These are phyloP conservation scores for Scolecobasidium constrictum DNA, from an alignment of 2,329 filamentous ascomycete genomes.

Conservation along the genomic window DNA sequence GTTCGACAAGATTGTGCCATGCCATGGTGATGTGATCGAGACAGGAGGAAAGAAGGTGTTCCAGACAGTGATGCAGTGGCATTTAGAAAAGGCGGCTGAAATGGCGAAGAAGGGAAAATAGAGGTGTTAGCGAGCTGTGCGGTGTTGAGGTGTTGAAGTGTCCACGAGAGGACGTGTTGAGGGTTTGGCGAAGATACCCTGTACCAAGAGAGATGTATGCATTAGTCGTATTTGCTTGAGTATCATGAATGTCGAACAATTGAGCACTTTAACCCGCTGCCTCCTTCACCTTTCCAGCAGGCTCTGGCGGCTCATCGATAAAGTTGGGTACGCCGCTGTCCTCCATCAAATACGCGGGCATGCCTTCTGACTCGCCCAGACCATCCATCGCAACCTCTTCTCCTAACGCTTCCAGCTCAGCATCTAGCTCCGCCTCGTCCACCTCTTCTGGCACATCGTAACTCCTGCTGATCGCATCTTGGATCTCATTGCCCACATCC, in stretches of 20 bases:
- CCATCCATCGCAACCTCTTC: slow-evolving; percentile 87
- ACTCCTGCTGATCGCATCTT: slow-evolving; percentile 80
- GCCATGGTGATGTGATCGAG: slow-evolving; percentile 86
- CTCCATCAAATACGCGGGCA: slow-evolving; percentile 84
- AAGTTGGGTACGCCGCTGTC: slow-evolving; percentile 71
- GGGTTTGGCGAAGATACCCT: too few species aligned
- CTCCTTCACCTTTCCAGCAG: slow-evolving; percentile 66
- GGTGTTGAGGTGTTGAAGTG: too few species aligned
- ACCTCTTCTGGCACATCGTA: slow-evolving; percentile 97
- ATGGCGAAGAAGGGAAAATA: too few species aligned
- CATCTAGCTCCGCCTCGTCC: slow-evolving; percentile 91
- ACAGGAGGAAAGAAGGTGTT: slow-evolving; percentile 64
- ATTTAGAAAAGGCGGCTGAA: slow-evolving; percentile 39
- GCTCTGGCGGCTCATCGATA: slow-evolving; percentile 77
- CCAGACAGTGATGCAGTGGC: slow-evolving; percentile 72
- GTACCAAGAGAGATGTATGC: too few species aligned
- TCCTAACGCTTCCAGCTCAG: slow-evolving; percentile 86
- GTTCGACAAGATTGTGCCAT: slow-evolving; percentile 76
- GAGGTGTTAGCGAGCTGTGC: too few species aligned
- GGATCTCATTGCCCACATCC: slow-evolving; percentile 96
- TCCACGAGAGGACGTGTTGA: too few species aligned
- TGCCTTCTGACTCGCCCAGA: slow-evolving; percentile 45
- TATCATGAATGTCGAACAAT: too few species aligned
- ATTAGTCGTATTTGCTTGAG: too few species aligned
- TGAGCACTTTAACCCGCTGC: too few species aligned